Evolutionary conservation across 2,329 filamentous ascomycete genomes (phyloP), one percentile per base, ranked within the genome.

Genomic region (Xylaria sp.): DNA sequence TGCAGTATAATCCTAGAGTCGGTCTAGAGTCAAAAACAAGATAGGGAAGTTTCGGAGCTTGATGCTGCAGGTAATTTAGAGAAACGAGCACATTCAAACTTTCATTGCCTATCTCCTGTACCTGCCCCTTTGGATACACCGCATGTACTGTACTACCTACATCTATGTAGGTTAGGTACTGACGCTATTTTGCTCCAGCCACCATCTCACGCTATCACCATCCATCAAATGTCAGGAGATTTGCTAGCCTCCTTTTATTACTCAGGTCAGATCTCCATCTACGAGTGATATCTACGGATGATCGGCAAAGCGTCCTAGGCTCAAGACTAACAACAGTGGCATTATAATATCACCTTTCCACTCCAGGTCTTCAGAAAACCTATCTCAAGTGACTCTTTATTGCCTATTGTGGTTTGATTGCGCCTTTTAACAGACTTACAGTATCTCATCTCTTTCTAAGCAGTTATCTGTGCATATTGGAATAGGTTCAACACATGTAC

Each of bases 211-310:
- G 23, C 34, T 32, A 30, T 23, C 3, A 53, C 23, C 12, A 43
- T 60, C 48, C 23, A 34, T 55, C 28, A 6, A 39, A 53, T 58
- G 30, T 45, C 61, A 48, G 36, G 6, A 63, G 41, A 30, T 30
- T 50, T 48, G 6, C 56, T 60, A 13, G 8, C 20, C 55, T 18
- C 18, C 20, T 53, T 34, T 10, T 50, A 4, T 50, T 30, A 50
- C 30, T 50, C 25, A 45, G 25, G 39, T 48, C 23, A 48, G 12
- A 8, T 48, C 25, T 15, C 28, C 12, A 58, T 25, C 23, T 34
- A 41, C n/a, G n/a, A n/a, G n/a, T n/a, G 8, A 30, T 18, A 56
- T 34, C 25, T 45, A 41, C 9, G 43, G 28, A 2, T 23, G 28
- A 53, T 34, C 28, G 56, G 23, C 34, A 15, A 39, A 36, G 18